Conservation (phyloP, 2,329 filamentous ascomycete genomes). For the Cercospora citrullina region DNA sequence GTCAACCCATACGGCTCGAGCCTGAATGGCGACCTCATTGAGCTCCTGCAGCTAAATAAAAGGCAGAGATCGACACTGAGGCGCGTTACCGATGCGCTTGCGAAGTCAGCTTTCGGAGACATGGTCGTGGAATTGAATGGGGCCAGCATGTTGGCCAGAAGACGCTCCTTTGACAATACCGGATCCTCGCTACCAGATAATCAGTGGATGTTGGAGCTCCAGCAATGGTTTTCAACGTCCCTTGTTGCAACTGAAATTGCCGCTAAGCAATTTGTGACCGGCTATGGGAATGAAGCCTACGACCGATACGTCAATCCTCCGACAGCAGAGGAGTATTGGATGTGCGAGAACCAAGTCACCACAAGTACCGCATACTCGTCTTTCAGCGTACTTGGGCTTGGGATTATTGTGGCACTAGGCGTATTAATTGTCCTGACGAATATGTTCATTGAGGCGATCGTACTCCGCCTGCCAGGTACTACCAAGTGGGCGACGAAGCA, state of each 20-base stretch:
- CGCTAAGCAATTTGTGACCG: background rate
- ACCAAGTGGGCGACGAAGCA: background rate
- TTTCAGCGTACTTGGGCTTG: conserved; percentile 3
- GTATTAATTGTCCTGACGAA: background rate
- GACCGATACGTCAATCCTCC: background rate
- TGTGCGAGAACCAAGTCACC: conserved; percentile 8
- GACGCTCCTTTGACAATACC: background rate
- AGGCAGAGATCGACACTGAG: background rate
- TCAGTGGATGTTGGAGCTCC: background rate
- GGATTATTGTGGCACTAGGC: conserved; percentile 1
- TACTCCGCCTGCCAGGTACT: background rate
- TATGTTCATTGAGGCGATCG: background rate
- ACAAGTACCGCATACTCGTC: conserved; percentile 2
- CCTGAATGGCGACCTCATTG: background rate
- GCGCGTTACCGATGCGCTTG: background rate
- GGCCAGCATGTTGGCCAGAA: background rate
- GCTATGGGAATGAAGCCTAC: background rate
- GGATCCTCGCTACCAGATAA: background rate
- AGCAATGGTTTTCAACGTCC: background rate
- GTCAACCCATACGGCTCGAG: conserved; percentile 2
- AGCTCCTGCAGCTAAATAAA: background rate
- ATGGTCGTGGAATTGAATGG: background rate
- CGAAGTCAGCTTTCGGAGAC: background rate
- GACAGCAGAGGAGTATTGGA: background rate
- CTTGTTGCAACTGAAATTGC: background rate